Conservation (phyloP, 2,329 filamentous ascomycete genomes). For the Colletotrichum orchidophilum region DNA sequence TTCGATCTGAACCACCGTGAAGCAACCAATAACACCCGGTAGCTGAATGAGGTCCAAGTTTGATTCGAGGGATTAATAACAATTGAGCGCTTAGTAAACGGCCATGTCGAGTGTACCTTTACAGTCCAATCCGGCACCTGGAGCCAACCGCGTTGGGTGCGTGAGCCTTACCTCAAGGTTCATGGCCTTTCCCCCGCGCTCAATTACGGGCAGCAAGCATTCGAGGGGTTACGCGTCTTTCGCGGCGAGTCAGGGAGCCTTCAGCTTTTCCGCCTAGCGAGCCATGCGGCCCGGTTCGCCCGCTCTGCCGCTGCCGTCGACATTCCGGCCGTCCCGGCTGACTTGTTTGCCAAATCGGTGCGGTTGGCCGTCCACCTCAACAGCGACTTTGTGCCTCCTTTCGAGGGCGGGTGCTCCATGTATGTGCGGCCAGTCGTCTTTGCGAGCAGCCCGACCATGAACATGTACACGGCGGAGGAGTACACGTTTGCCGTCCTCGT, state of each 20-base stretch:
- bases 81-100: not conserved
- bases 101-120: not conserved
- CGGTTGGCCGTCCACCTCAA: conserved; percentile 71
- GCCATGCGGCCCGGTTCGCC: not conserved
- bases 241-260: not conserved
- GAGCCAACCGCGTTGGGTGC: not conserved
- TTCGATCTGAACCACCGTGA: not conserved
- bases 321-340: conserved; percentile 68
- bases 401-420: conserved; percentile 69
- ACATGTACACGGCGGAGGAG: conserved; percentile 55
- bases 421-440: conserved; percentile 76
- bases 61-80: not conserved
- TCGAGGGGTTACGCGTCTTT: not conserved
- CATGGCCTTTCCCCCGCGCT: not conserved
- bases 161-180: not conserved
- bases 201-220: not conserved
- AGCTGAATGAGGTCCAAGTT: not conserved
- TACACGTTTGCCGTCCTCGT: conserved; percentile 72
- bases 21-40: not conserved
- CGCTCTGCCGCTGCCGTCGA: conserved; percentile 51
- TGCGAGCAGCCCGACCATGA: conserved; percentile 45
- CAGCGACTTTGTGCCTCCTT: conserved; percentile 73
- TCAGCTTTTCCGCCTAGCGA: not conserved
- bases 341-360: conserved; percentile 67
- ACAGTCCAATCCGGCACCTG: not conserved